These are phyloP conservation scores for Kurtzmaniella fragi DNA, from an alignment of 805 yeast species.

Conservation along the genomic window DNA sequence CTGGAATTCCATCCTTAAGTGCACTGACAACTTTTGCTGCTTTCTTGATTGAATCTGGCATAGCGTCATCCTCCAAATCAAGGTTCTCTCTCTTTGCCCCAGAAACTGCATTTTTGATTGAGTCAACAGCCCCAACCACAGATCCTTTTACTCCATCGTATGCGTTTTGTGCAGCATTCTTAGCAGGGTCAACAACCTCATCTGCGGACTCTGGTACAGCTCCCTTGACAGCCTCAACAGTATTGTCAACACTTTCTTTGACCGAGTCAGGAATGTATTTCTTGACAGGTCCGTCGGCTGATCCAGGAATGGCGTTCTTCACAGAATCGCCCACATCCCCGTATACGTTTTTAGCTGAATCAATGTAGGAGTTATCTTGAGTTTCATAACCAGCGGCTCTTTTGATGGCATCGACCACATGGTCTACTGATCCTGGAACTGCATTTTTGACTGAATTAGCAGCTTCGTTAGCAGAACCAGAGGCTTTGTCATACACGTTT, in stretches of 20 bases:
- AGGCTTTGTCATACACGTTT: too few species aligned
- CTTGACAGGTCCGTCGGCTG: not conserved
- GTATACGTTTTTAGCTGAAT: too few species aligned
- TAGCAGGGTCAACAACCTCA: not conserved
- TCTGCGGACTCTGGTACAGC: not conserved
- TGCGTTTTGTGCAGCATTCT: too few species aligned
- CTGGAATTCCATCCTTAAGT: not conserved
- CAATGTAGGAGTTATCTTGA: too few species aligned
- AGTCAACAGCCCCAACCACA: not conserved
- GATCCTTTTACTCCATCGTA: not conserved
- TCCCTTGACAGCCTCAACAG: not conserved
- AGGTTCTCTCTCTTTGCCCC: too few species aligned
- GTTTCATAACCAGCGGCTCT: too few species aligned
- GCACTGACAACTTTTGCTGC: conserved; percentile 1
- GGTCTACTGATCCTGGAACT: too few species aligned
- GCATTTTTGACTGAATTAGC: too few species aligned
- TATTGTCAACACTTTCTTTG: conserved; percentile 2
- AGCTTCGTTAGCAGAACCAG: too few species aligned
- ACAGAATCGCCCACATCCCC: not conserved
- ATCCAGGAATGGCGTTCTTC: not conserved
- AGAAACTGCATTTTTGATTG: too few species aligned
- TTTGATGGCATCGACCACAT: too few species aligned
- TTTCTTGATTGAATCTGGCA: not conserved
- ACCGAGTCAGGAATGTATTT: conserved; percentile 1
- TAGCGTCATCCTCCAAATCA: too few species aligned